Conservation (phyloP, 495 filamentous ascomycete species). For the Podospora tetraspora region DNA sequence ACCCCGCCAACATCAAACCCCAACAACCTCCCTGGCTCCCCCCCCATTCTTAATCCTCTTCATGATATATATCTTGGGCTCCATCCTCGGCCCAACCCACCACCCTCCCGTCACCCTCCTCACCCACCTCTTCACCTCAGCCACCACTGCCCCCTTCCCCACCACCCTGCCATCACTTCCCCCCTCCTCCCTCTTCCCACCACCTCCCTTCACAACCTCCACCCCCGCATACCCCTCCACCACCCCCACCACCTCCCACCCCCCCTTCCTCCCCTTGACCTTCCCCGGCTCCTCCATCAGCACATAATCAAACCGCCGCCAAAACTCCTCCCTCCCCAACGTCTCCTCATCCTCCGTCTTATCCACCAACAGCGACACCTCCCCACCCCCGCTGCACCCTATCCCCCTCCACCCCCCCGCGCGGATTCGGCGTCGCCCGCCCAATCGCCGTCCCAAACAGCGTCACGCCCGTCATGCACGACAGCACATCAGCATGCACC, state of each 20-base stretch:
- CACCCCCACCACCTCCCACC: conserved; percentile 66
- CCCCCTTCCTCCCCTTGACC: conserved; percentile 53
- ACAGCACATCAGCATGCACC: conserved; percentile 78
- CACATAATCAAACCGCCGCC: conserved; percentile 76
- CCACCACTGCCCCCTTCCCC: conserved; percentile 31
- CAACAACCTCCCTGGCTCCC: conserved; percentile 10
- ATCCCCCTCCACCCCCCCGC: neutral
- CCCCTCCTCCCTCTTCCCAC: conserved; percentile 19
- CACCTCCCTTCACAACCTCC: conserved; percentile 51
- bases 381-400: conserved; percentile 2
- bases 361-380: conserved; percentile 43
- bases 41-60: conserved; percentile 35
- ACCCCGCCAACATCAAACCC: conserved; percentile 2
- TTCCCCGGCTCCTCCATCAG: conserved; percentile 61
- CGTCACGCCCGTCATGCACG: conserved; percentile 91
- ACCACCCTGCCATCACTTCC: conserved; percentile 21
- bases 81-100: conserved; percentile 59
- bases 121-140: conserved; percentile 26
- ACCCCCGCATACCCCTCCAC: conserved; percentile 70
- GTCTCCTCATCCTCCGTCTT: conserved; percentile 56
- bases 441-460: conserved; percentile 56
- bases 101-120: conserved; percentile 49
- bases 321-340: conserved; percentile 63
- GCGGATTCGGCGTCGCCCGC: conserved; percentile 11
- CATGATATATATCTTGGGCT: conserved; percentile 54